These are phyloP conservation scores for Xylariales sp. DNA, from an alignment of 2,329 filamentous ascomycete species.

Conservation along the genomic window DNA sequence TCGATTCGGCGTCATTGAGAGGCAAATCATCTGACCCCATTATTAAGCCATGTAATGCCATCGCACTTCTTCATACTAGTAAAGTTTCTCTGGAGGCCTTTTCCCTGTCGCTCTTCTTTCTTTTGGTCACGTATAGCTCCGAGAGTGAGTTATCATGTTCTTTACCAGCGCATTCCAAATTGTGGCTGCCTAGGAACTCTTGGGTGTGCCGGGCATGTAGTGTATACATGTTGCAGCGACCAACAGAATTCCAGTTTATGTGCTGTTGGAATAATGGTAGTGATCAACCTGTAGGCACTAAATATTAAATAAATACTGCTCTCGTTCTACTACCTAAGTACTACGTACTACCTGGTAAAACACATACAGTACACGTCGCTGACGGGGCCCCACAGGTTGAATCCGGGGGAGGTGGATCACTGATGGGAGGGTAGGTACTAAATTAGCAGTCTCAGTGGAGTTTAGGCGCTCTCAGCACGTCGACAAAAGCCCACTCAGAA, in stretches of 20 bases:
- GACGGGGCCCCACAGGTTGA: slow-evolving; percentile 15
- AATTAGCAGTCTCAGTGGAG: slow-evolving; percentile 24
- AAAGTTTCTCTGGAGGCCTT: not conserved
- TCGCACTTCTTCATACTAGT: not conserved
- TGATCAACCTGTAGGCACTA: slow-evolving; percentile 1
- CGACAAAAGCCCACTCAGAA: slow-evolving; percentile 11
- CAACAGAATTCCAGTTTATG: not conserved
- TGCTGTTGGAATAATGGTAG: too few relatives aligned
- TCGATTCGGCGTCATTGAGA: slow-evolving; percentile 7
- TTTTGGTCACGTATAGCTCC: not conserved
- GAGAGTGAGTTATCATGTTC: not conserved
- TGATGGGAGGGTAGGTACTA: not conserved
- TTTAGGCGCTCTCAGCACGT: slow-evolving; percentile 19
- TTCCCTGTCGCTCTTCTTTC: not conserved
- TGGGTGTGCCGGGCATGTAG: not conserved
- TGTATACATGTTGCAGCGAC: not conserved
- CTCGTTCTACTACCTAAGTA: not conserved
- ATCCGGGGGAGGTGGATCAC: slow-evolving; percentile 38
- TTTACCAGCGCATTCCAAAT: not conserved
- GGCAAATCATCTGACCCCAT: slow-evolving; percentile 14
- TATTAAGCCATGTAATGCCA: not conserved
- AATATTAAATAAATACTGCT: too few relatives aligned
- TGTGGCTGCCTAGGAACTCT: not conserved
- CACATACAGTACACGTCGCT: not conserved
- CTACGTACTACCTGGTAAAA: not conserved